A percentile compares a stretch with the other conserved stretches of the same genome.
Conservation (phyloP, 1,139 yeast species). For the Debaryomycetaceae sp. region DNA sequence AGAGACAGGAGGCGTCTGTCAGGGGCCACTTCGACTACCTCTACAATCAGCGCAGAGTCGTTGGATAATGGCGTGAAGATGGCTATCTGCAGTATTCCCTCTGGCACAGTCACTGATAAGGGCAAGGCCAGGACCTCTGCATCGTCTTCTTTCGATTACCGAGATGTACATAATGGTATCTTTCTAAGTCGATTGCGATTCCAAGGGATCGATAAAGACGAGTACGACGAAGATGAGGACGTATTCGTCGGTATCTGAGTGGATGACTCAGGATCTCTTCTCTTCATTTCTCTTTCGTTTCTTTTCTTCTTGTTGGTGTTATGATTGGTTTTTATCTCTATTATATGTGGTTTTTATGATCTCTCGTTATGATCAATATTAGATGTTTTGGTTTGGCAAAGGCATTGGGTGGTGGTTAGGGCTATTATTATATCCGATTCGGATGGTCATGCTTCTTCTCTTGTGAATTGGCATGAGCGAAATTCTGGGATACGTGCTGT, state of each 20-base stretch:
- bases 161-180: constrained; percentile 15
- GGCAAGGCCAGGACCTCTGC: neutral
- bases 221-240: constrained; percentile 22
- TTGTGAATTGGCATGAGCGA: too few species aligned
- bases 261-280: neutral
- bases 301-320: neutral
- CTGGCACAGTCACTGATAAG: neutral
- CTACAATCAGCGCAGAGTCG: constrained; percentile 1
- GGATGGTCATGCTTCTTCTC: neutral
- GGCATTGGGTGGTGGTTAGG: neutral
- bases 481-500: neutral
- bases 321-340: neutral
- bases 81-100: neutral
- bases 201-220: constrained; percentile 17
- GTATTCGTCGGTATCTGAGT: constrained; percentile 25
- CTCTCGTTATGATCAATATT: neutral
- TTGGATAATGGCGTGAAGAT: neutral
- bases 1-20: constrained; percentile 22
- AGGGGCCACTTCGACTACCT: constrained; percentile 9
- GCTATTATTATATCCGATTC: neutral
- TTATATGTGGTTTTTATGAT: neutral
- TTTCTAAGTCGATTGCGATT: constrained; percentile 16
- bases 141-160: constrained; percentile 6
- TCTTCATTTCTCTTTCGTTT: neutral
- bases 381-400: neutral